Conservation (phyloP, 441 rosid species). For the Kokia cookei region DNA sequence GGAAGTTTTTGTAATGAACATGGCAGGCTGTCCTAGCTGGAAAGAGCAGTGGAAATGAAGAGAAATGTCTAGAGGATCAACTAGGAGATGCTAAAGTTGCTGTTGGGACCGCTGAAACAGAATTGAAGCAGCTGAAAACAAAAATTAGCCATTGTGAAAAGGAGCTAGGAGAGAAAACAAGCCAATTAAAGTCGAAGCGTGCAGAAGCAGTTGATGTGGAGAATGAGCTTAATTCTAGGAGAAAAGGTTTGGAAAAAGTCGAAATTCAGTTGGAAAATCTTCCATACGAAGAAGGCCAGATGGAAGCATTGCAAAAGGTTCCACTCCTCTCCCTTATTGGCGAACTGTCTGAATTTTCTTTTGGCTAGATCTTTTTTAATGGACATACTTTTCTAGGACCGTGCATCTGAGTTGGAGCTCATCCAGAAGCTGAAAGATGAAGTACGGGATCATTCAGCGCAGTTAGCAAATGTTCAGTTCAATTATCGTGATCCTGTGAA, state of each 20-base stretch:
- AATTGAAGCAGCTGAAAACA: slow-evolving; percentile 75
- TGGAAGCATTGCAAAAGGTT: slow-evolving; percentile 91
- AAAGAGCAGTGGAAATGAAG: slow-evolving; percentile 89
- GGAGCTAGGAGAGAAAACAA: slow-evolving; percentile 77
- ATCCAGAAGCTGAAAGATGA: slow-evolving; percentile 79
- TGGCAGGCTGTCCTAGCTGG: slow-evolving; percentile 92
- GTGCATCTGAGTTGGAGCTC: slow-evolving; percentile 57
- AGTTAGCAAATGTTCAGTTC: slow-evolving; percentile 79
- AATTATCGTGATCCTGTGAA: slow-evolving; percentile 76
- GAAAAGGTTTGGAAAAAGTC: slow-evolving; percentile 60
- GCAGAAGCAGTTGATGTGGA: slow-evolving; percentile 79
- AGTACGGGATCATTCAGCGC: slow-evolving; percentile 64
- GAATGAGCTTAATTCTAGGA: slow-evolving; percentile 63
- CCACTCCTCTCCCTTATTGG: slow-evolving; percentile 8
- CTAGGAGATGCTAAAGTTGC: slow-evolving; percentile 84
- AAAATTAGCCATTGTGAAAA: slow-evolving; percentile 79
- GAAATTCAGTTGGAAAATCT: slow-evolving; percentile 56
- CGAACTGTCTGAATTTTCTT: slow-evolving; percentile 10
- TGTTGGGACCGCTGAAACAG: slow-evolving; percentile 90
- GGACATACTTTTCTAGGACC: slow-evolving; percentile 47
- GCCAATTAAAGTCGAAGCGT: slow-evolving; percentile 65
- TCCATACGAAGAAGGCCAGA: slow-evolving; percentile 67
- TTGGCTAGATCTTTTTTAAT: slow-evolving; percentile 7
- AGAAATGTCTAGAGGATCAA: slow-evolving; percentile 97
- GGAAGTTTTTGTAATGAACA: slow-evolving; percentile 14